Conservation (phyloP, 257 asterid species). For the Linderniella brevidens region DNA sequence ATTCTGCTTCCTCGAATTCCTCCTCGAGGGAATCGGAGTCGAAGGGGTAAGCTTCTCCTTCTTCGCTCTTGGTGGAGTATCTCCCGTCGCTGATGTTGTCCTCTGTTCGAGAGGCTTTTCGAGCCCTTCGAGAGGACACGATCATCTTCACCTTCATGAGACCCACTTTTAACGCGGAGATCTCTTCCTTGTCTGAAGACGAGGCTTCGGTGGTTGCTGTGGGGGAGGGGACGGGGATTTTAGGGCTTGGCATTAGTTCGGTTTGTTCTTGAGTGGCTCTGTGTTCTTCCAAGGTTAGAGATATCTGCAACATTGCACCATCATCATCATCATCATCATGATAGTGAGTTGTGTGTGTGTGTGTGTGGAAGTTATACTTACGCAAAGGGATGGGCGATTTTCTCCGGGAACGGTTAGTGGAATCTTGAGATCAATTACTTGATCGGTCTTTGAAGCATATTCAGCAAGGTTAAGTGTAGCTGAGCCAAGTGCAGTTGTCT, state of each 20-base stretch:
- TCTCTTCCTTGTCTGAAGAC: conserved; percentile 57
- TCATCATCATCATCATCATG: no score
- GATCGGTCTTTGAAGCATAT: conserved; percentile 44
- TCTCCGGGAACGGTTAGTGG: conserved; percentile 52
- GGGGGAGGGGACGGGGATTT: conserved; percentile 37
- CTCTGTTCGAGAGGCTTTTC: conserved; percentile 74
- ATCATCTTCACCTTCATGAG: conserved; percentile 72
- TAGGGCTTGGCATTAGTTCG: conserved; percentile 32
- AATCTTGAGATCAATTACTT: conserved; percentile 31
- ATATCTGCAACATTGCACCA: conserved; percentile 33
- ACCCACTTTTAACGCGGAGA: conserved; percentile 90
- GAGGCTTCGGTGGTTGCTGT: conserved; percentile 29
- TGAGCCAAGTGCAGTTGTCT: conserved; percentile 38
- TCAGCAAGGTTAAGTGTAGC: conserved; percentile 68
- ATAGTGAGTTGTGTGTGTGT: no score
- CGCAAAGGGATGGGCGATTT: conserved; percentile 34
- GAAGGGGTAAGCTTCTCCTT: conserved; percentile 66
- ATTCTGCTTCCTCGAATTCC: conserved; percentile 60
- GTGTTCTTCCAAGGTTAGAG: conserved; percentile 44
- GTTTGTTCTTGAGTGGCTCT: conserved; percentile 33
- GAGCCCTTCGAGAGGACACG: conserved; percentile 67
- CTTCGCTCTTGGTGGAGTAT: conserved; percentile 69
- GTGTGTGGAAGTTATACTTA: conserved; percentile 17
- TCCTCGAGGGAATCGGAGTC: conserved; percentile 66
- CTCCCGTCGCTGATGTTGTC: conserved; percentile 70